phyloP scores from a whole-genome alignment of 306 rosid genomes.

The Quercus aquifolioides region DNA sequence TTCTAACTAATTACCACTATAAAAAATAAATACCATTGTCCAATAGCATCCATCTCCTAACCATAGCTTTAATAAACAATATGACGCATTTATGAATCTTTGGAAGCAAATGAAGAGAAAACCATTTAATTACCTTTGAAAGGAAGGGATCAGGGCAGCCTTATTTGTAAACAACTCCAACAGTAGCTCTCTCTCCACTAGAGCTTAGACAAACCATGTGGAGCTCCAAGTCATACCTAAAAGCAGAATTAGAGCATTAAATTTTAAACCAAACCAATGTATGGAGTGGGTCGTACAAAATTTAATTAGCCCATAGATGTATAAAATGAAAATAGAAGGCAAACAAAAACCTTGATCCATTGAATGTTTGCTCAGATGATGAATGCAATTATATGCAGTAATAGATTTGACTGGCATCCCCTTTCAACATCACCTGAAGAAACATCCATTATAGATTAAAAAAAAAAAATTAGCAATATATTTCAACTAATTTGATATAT shows the following conservation, averaged over 20 bases:
- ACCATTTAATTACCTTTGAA: conserved; percentile 39
- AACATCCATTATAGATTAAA: neutral
- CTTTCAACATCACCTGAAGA: conserved; percentile 56
- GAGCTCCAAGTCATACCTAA: conserved; percentile 60
- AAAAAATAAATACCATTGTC: neutral
- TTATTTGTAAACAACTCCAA: conserved; percentile 51
- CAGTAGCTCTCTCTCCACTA: conserved; percentile 44
- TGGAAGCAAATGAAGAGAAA: neutral
- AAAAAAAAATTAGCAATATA: neutral
- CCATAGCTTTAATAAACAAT: neutral
- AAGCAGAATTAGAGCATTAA: neutral
- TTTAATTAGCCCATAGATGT: neutral
- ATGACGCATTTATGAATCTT: neutral
- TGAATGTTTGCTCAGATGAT: conserved; percentile 71
- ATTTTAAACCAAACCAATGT: neutral
- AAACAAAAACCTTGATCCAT: conserved; percentile 49
- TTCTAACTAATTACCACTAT: too few species aligned
- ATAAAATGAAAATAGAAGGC: neutral
- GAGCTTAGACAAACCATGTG: conserved; percentile 49
- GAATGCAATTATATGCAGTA: conserved; percentile 70
- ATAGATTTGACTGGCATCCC: conserved; percentile 56
- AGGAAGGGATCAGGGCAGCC: conserved; percentile 64
- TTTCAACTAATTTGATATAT: neutral
- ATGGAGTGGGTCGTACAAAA: neutral
- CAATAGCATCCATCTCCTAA: neutral